These are phyloP conservation scores for Fraxinus pennsylvanica DNA, from an alignment of 257 asterid genomes.

Conservation along the genomic window DNA sequence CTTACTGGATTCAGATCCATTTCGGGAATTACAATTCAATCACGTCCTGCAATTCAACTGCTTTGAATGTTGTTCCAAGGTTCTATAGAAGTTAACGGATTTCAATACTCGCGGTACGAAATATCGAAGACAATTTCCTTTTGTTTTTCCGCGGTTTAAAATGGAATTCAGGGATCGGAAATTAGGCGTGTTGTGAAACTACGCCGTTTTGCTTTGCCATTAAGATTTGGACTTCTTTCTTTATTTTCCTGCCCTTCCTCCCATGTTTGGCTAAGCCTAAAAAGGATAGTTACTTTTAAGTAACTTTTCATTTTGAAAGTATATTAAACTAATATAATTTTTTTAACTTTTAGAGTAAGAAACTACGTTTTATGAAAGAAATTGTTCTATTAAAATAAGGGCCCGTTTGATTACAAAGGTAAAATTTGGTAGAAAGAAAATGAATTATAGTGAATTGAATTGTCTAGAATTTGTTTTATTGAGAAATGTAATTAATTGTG, in stretches of 20 bases:
- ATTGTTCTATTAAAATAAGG: no score
- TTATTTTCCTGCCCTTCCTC: not conserved
- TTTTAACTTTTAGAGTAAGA: no score
- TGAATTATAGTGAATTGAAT: no score
- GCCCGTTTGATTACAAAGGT: no score
- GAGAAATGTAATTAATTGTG: no score
- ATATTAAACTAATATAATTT: no score
- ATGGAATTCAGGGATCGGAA: not conserved
- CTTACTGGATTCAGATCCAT: slow-evolving; percentile 48
- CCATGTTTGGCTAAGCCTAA: not conserved
- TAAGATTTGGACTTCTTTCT: not conserved
- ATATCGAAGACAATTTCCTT: not conserved
- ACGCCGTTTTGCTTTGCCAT: not conserved
- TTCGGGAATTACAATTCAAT: slow-evolving; percentile 19
- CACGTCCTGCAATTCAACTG: slow-evolving; percentile 23
- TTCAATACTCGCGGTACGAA: not conserved
- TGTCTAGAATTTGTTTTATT: no score
- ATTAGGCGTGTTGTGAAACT: not conserved
- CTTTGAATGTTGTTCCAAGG: not conserved
- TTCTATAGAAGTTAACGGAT: not conserved
- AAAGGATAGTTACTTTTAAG: no score
- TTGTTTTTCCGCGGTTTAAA: not conserved
- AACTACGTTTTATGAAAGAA: no score
- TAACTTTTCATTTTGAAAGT: no score
- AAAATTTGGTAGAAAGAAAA: no score